Evolutionary conservation across 352 stramenopile genomes (phyloP), one percentile per base, ranked within the genome.

Genomic region (Phytophthora chlamydospora): DNA sequence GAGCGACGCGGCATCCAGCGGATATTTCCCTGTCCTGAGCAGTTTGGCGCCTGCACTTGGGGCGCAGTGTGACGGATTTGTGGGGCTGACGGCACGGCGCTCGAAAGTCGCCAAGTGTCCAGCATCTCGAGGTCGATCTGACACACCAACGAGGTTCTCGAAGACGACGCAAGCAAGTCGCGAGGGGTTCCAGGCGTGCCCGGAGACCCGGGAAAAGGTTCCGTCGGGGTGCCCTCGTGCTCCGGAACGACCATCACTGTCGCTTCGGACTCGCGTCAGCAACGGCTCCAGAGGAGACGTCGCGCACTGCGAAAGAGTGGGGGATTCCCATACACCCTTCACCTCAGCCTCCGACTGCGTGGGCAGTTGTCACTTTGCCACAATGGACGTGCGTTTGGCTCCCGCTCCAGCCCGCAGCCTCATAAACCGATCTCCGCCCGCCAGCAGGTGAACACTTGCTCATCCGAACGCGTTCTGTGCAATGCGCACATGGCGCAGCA

Each of bases 401-500:
- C 43, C 60, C 3, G 54, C 36, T 16, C 40, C 50, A 14, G 51
- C 41, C 27, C 67, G 57, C 39, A 69, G 52, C 31, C 62, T 71
- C 46, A 62, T 62, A 52, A 73, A 63, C 21, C 53, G 62, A 62
- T 62, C 40, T 70, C 48, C 0, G 64, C 48, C 7, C 61, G 59
- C 72, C 72, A 80, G 45, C 53, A 49, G 1, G 63, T 54, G 14
- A 80, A 80, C 29, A 80, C 63, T 45, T 77, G 63, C 52, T 80
- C 72, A 24, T 80, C 72, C 19, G 72, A 80, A 17, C 58, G 62
- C 14, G 6, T 59, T 46, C 54, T 59, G 21, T 75, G 59, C 36
- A 80, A 45, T 4, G 72, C 68, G 34, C 72, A 80, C 72, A 80
- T 80, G 21, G 68, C 68, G 40, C 72, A 80, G 32, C 72, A 80